A percentile compares a stretch with the other conserved stretches of the same genome.
These are phyloP conservation scores for Arthroderma sp. DNA, from an alignment of 2,329 filamentous ascomycete genomes.

Conservation along the genomic window DNA sequence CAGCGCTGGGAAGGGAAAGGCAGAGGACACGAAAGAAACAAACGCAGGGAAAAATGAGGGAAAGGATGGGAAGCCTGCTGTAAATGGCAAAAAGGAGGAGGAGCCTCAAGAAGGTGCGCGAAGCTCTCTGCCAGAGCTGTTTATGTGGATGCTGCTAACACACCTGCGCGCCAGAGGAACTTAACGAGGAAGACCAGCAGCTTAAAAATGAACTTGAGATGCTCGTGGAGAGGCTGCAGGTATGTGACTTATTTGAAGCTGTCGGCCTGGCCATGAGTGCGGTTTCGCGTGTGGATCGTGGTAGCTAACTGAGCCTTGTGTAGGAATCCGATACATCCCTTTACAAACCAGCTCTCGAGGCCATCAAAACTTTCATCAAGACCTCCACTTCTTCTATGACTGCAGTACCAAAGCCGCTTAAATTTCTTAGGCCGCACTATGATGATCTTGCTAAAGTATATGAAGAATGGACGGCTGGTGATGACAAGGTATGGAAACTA, in stretches of 20 bases:
- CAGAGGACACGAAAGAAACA: slow-evolving; percentile 53
- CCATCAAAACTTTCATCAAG: slow-evolving; percentile 98
- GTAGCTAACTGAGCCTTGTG: slow-evolving; percentile 5
- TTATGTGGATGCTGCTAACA: slow-evolving; percentile 7
- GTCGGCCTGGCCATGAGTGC: not conserved
- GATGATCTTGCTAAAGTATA: slow-evolving; percentile 77
- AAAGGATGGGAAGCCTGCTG: slow-evolving; percentile 57
- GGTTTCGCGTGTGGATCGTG: not conserved
- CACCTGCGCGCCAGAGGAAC: slow-evolving; percentile 53
- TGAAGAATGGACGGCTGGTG: slow-evolving; percentile 72
- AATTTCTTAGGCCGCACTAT: slow-evolving; percentile 95
- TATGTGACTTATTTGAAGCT: slow-evolving; percentile 30
- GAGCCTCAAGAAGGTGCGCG: slow-evolving; percentile 48
- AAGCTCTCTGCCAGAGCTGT: slow-evolving; percentile 26
- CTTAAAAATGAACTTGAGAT: slow-evolving; percentile 96
- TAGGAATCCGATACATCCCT: slow-evolving; percentile 77
- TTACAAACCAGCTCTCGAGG: slow-evolving; percentile 84
- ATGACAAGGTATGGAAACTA: slow-evolving; percentile 59
- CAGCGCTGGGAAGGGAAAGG: slow-evolving; percentile 97
- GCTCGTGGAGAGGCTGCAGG: slow-evolving; percentile 89
- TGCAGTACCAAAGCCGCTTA: slow-evolving; percentile 92
- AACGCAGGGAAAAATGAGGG: slow-evolving; percentile 42
- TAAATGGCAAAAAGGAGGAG: slow-evolving; percentile 68
- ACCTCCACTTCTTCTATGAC: slow-evolving; percentile 99
- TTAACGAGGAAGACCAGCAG: slow-evolving; percentile 96